Percentiles rank a stretch among this genome's conserved stretches.
phyloP scores from a whole-genome alignment of 306 rosid species.

The Vigna mungo region DNA sequence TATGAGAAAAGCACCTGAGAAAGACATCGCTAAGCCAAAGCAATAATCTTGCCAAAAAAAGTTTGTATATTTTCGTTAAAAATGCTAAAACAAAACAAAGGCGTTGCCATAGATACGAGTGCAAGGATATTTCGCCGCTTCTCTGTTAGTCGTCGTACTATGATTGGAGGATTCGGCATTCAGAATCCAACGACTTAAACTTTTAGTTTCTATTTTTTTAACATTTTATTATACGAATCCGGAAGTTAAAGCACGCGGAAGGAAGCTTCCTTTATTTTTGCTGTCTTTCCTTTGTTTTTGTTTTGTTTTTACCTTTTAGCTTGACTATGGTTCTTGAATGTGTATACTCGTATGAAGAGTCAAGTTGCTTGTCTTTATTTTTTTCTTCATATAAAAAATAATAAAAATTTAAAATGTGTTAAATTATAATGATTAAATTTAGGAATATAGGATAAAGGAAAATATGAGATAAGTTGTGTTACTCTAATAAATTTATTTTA shows the following conservation, averaged over 20 bases:
- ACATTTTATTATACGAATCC: neutral
- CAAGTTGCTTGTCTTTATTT: too few species aligned
- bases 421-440: too few species aligned
- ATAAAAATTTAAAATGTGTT: too few species aligned
- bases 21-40: slow-evolving; percentile 39
- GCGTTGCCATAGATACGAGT: neutral
- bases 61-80: neutral
- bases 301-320: neutral
- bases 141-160: slow-evolving; percentile 28
- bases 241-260: neutral
- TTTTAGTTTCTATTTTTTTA: neutral
- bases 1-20: slow-evolving; percentile 47
- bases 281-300: slow-evolving; percentile 28
- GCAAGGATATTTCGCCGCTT: slow-evolving; percentile 34
- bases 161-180: neutral
- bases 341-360: too few species aligned
- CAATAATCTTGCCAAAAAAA: slow-evolving; percentile 9
- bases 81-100: neutral
- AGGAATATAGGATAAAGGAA: too few species aligned
- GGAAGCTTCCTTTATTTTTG: slow-evolving; percentile 53
- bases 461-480: too few species aligned
- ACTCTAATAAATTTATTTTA: too few species aligned
- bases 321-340: neutral
- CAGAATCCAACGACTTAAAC: neutral
- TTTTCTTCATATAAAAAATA: too few species aligned